Evolutionary conservation across 345 rosid genomes (phyloP).

Genomic region (Clausena lansium): DNA sequence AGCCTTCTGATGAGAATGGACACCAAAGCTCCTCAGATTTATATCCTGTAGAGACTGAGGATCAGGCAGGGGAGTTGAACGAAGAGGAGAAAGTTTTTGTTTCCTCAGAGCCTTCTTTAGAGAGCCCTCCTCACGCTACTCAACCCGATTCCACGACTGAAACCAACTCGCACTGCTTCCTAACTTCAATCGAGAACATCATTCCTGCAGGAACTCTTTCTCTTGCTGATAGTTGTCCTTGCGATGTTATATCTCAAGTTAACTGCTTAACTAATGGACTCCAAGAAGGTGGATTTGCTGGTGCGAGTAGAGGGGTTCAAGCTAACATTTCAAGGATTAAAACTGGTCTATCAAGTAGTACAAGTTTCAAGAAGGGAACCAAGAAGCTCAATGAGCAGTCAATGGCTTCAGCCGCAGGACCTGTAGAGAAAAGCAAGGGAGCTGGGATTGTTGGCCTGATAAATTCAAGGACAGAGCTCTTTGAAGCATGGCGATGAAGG

Average conservation of each 20-base stretch:
- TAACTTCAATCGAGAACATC: conserved; percentile 45
- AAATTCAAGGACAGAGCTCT: conserved; percentile 62
- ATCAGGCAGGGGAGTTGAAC: conserved; percentile 20
- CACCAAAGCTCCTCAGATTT: conserved; percentile 47
- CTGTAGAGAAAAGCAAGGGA: conserved; percentile 39
- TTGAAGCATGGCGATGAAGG: conserved; percentile 81
- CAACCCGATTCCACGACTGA: conserved; percentile 26
- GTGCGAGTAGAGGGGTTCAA: conserved; percentile 19
- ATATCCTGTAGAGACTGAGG: conserved; percentile 30
- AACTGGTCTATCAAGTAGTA: conserved; percentile 23
- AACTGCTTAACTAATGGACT: conserved; percentile 20
- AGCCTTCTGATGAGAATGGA: conserved; percentile 69
- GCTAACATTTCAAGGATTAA: conserved; percentile 18
- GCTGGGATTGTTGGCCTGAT: conserved; percentile 39
- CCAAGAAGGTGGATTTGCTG: conserved; percentile 17
- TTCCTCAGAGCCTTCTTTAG: conserved; percentile 34
- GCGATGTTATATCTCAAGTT: conserved; percentile 42
- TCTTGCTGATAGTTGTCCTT: conserved; percentile 33
- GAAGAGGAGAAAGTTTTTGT: conserved; percentile 32
- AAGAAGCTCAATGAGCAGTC: conserved; percentile 35
- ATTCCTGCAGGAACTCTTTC: conserved; percentile 28
- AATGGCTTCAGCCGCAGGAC: conserved; percentile 26
- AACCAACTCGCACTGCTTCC: conserved; percentile 33
- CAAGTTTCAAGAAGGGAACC: conserved; percentile 32
- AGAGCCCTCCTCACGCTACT: conserved; percentile 31